Base-by-base conservation (phyloP, 2,329 filamentous ascomycete species). In the Trichoderma afroharzianum region DNA sequence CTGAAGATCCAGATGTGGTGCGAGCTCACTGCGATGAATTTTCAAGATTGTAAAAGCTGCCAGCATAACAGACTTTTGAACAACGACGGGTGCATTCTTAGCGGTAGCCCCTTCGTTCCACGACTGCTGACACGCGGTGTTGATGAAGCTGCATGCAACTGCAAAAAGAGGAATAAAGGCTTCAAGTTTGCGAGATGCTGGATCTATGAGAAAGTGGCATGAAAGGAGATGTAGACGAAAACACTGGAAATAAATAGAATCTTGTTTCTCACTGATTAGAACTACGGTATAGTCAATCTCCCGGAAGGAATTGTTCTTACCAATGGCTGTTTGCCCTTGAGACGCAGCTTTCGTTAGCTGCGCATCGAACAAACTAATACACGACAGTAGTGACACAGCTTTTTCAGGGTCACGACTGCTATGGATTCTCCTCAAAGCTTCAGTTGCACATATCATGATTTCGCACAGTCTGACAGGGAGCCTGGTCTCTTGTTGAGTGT, bases 1-100 rank as follows among this genome's bases (percentile, higher is more conserved):
- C 24, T 81, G 79, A 6, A 78, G 76, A 50, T 87, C 83, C 9
- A 84, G 77, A 28, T 83, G 82, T 6, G 77, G 76, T 12, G 83
- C 82, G 68, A 87, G 86, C 9, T 74, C 70, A 74, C 86, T 86
- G 74, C 87, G 85, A 64, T 87, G 80, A 8, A 76, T 68, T 33
- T 87, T 87, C 63, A 87, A 80, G 18, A 88, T 78, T 4, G 84
- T 83, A 63, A 86, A 85, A 4, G 84, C 84, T 6, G 83, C 85
- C 4, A 85, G 84, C 9, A 84, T 76, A 57, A 81, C 77, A 43
- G 79, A 77, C 8, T 80, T 78, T 2, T 71, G 67, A 18, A 70
- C 26, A 53, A 70, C 39, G 14, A 36, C 43, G 30, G 67, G 58
- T 3, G 43, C 57, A 18, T 55, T 36, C 30, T 63, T 70, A 5